A percentile compares a stretch with the other conserved stretches of the same genome.
phyloP scores from a whole-genome alignment of 192 early-diverging fungal species.

The Martensiomyces pterosporus region DNA sequence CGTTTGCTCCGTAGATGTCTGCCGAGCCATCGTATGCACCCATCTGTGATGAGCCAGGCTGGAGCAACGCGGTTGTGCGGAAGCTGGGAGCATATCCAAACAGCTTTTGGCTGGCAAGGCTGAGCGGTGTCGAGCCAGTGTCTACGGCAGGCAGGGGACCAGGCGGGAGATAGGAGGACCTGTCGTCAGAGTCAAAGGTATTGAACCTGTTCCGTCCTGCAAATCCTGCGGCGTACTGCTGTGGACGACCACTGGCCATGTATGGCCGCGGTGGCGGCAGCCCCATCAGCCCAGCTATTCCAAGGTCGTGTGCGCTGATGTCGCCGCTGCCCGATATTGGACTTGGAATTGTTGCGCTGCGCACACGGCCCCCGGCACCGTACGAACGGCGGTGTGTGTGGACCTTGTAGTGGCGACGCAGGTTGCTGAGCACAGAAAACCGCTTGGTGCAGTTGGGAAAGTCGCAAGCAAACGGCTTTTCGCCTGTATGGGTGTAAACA shows the following conservation, averaged over 20 bases:
- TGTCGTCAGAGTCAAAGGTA: background rate
- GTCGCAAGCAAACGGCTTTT: constrained; percentile 57
- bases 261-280: too few relatives aligned
- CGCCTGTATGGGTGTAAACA: constrained; percentile 60
- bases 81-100: constrained; percentile 6
- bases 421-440: constrained; percentile 76
- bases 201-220: background rate
- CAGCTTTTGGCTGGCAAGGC: background rate
- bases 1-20: too few relatives aligned
- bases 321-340: background rate
- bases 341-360: constrained; percentile 1
- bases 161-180: background rate
- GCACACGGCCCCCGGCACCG: constrained; percentile 1
- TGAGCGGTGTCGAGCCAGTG: background rate
- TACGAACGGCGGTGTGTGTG: constrained; percentile 14
- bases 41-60: too few relatives aligned
- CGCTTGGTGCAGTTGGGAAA: constrained; percentile 57
- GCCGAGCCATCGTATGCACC: background rate
- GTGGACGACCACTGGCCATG: background rate
- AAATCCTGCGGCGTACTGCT: background rate
- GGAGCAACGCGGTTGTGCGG: constrained; percentile 5
- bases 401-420: constrained; percentile 61
- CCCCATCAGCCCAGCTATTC: background rate
- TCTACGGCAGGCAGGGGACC: background rate
- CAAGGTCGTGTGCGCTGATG: background rate